Base-by-base conservation (phyloP, 768 basidiomycete species). In the Pleurotus platypus region DNA sequence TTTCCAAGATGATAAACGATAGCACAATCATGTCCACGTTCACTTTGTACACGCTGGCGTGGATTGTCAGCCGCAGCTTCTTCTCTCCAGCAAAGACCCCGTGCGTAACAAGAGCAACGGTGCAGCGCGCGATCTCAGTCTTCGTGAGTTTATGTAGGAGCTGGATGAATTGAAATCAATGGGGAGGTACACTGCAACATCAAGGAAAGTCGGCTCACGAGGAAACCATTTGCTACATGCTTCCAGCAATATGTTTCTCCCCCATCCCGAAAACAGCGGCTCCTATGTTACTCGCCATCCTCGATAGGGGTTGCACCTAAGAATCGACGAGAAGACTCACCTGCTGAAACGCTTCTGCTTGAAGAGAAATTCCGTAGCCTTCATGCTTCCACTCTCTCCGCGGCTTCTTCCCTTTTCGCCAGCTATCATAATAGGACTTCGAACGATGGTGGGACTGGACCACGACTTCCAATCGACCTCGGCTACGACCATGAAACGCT, bases 1-100 rank as follows among this genome's bases (percentile, higher is more conserved):
- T 81, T 70, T 82, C 81, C 72, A 82, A 74, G 56, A 85, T 75
- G 55, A 83, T 60, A 60, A 83, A 83, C 15, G 83, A 79, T 22
- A 83, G 66, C 11, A 84, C 67, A 40, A 84, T 68, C 48, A 84
- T 69, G 66, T 84, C 82, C 56, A 80, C 70, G 63, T 83, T 78
- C 18, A 61, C 24, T 20, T 39, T 11, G 22, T 82, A 64, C 26
- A 71, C 70, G 55, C 70, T 73, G n/a, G 80, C 78, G 53, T 81
- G 72, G 46, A 82, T 74, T 43, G 69, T 68, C 22, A 84, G 72
- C 20, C 74, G 69, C 42, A 76, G 71, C 60, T 77, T 81, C 58
- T 70, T 72, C 63, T 82, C 73, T 18, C 77, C 78, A 4, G 74
- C 72, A 60, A 82, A 82, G 46, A 75, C 61, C 4, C 82, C 83